These are phyloP conservation scores for Pogostemon cablin DNA, from an alignment of 257 asterid species.

Conservation along the genomic window DNA sequence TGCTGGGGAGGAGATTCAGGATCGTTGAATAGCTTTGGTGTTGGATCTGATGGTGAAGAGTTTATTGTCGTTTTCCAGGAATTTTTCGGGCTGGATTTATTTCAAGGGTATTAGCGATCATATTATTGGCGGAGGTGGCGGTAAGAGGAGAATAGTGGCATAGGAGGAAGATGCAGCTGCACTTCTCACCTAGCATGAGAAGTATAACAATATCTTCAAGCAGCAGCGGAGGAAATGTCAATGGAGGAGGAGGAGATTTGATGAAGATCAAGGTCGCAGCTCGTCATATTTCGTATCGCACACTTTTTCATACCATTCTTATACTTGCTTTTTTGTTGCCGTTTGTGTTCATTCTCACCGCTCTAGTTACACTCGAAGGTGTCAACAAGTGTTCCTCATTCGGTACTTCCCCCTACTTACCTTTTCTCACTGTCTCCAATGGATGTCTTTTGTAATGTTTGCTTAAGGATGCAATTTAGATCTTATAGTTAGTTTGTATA, in stretches of 20 bases:
- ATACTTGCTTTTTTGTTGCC: conserved; percentile 90
- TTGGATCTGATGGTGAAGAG: conserved; percentile 53
- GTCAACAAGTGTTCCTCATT: conserved; percentile 97
- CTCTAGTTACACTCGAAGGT: conserved; percentile 94
- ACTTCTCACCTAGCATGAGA: conserved; percentile 99
- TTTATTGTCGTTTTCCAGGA: conserved; percentile 30
- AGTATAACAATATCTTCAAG: conserved; percentile 93
- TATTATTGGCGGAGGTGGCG: conserved; percentile 34
- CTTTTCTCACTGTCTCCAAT: not conserved
- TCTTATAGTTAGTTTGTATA: conserved; percentile 24
- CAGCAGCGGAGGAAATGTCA: conserved; percentile 59
- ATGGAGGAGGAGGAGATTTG: conserved; percentile 68
- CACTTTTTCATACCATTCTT: conserved; percentile 77
- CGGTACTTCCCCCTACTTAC: conserved; percentile 48
- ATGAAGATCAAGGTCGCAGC: conserved; percentile 95
- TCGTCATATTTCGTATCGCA: conserved; percentile 82
- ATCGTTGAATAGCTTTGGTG: conserved; percentile 38
- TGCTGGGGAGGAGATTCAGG: conserved; percentile 39
- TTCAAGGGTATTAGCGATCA: conserved; percentile 21
- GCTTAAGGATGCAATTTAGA: conserved; percentile 19
- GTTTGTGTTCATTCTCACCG: conserved; percentile 89
- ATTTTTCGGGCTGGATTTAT: conserved; percentile 8
- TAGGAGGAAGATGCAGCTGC: conserved; percentile 99
- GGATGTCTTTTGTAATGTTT: conserved; percentile 8
- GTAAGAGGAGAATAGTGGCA: conserved; percentile 37